phyloP scores from a whole-genome alignment of 345 rosid genomes.

The Triadica sebifera region DNA sequence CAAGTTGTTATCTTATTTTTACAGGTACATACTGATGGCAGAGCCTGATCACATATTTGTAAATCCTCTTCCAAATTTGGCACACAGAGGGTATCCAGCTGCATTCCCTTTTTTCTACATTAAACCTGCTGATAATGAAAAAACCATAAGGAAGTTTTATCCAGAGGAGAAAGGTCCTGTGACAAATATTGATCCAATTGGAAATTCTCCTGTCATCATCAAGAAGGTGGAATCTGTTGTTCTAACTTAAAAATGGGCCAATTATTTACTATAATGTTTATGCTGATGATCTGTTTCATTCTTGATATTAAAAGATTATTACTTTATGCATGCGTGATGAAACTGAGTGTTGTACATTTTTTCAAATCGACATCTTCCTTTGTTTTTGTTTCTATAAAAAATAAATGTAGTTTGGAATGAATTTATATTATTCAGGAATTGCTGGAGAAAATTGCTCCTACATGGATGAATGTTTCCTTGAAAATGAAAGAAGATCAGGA shows the following conservation, averaged over 20 bases:
- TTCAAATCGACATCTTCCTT: neutral
- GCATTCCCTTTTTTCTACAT: constrained; percentile 92
- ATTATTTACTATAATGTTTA: neutral
- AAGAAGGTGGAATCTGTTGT: constrained; percentile 43
- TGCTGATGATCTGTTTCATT: neutral
- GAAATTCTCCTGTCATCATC: constrained; percentile 79
- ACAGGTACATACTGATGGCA: constrained; percentile 84
- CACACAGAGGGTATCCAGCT: constrained; percentile 60
- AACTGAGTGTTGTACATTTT: neutral
- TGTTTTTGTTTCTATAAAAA: neutral
- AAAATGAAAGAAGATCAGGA: constrained; percentile 85
- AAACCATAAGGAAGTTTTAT: constrained; percentile 55
- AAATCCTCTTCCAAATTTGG: constrained; percentile 76
- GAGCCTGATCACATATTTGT: constrained; percentile 91
- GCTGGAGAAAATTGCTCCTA: constrained; percentile 84
- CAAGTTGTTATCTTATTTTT: neutral
- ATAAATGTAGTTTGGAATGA: neutral
- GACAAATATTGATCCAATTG: constrained; percentile 60
- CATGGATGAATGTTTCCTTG: constrained; percentile 96
- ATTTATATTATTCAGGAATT: constrained; percentile 18
- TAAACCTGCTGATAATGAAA: constrained; percentile 48
- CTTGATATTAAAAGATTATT: neutral
- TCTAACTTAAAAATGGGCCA: neutral
- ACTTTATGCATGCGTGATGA: neutral
- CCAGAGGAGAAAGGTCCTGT: constrained; percentile 68